A percentile compares a stretch with the other conserved stretches of the same genome.
Conservation (phyloP, 768 basidiomycete species). For the Kwoniella shandongensis region DNA sequence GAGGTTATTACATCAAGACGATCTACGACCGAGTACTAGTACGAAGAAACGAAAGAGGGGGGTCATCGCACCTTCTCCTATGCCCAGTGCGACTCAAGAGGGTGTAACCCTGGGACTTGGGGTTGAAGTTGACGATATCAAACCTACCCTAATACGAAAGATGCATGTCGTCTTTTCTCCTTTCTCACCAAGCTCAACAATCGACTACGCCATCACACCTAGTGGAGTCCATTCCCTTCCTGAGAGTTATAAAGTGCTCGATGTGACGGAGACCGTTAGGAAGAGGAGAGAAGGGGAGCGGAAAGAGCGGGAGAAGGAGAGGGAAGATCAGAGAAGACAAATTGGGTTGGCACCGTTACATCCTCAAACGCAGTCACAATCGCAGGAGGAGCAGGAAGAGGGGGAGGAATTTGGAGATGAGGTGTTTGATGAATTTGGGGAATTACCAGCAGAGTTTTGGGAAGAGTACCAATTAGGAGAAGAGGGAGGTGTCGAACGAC, state of each 20-base stretch:
- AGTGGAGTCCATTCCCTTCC: conserved; percentile 59
- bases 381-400: conserved; percentile 3
- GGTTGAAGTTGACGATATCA: conserved; percentile 16
- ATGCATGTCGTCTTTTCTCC: conserved; percentile 77
- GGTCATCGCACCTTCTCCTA: not conserved
- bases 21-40: conserved; percentile 28
- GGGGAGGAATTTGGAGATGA: conserved; percentile 6
- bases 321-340: not conserved
- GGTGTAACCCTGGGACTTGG: not conserved
- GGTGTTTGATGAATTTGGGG: conserved; percentile 22
- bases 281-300: conserved; percentile 11
- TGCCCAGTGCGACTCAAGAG: not conserved
- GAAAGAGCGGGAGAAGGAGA: not conserved
- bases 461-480: no score
- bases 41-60: conserved; percentile 40
- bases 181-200: conserved; percentile 60
- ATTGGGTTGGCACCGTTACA: not conserved
- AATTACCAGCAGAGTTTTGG: conserved; percentile 26
- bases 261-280: conserved; percentile 10
- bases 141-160: conserved; percentile 64
- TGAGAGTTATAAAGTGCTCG: conserved; percentile 22
- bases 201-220: conserved; percentile 73
- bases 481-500: no score
- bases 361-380: conserved; percentile 2
- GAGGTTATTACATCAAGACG: conserved; percentile 57